Conservation (phyloP, 495 filamentous ascomycete species). For the Xeromyces bisporus region DNA sequence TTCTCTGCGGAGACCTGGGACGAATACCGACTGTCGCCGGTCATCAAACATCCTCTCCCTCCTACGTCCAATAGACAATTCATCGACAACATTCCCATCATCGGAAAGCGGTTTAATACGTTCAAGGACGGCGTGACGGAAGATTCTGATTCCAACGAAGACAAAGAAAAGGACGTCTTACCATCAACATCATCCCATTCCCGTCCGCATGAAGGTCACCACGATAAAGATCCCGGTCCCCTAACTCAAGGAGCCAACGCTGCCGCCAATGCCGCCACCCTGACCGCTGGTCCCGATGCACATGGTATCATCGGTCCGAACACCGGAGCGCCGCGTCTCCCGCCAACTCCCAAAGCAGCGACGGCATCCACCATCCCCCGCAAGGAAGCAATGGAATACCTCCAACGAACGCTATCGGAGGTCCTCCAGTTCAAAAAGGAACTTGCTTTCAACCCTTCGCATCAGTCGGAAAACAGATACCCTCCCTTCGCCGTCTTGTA, state of each 20-base stretch:
- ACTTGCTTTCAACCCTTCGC: slow-evolving; percentile 40
- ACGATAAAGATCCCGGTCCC: neutral
- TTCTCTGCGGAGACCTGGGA: slow-evolving; percentile 69
- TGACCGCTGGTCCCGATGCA: slow-evolving; percentile 5
- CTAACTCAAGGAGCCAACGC: neutral
- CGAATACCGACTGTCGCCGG: slow-evolving; percentile 62
- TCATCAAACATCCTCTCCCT: slow-evolving; percentile 45
- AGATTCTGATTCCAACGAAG: slow-evolving; percentile 2
- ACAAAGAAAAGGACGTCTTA: neutral
- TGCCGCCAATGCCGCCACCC: neutral
- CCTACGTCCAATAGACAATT: slow-evolving; percentile 17
- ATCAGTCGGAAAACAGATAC: slow-evolving; percentile 50
- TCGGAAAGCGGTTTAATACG: slow-evolving; percentile 25
- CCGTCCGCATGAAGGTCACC: neutral
- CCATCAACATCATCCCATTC: neutral
- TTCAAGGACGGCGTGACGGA: slow-evolving; percentile 11
- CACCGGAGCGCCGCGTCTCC: slow-evolving; percentile 11
- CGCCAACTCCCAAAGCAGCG: slow-evolving; percentile 16
- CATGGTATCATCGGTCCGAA: slow-evolving; percentile 24
- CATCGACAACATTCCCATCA: slow-evolving; percentile 28
- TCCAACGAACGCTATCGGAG: slow-evolving; percentile 55
- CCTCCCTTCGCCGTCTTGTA: slow-evolving; percentile 78
- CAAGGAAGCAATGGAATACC: slow-evolving; percentile 47
- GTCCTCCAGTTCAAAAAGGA: slow-evolving; percentile 58
- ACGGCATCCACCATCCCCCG: slow-evolving; percentile 33